These are phyloP conservation scores for Apiospora saccharicola DNA, from an alignment of 2,329 filamentous ascomycete genomes.

Conservation along the genomic window DNA sequence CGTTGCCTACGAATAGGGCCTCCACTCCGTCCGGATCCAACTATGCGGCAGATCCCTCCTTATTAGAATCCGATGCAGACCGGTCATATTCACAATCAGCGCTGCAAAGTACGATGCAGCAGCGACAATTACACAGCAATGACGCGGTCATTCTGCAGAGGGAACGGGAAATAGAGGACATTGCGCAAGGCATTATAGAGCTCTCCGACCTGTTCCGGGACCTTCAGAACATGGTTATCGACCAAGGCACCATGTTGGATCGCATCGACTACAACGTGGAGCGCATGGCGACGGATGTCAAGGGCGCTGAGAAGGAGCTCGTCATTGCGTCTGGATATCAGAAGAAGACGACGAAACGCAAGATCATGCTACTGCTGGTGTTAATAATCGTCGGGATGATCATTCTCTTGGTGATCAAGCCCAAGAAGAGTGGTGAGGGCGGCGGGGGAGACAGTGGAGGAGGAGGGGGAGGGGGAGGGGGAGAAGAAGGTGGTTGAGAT, in stretches of 20 bases:
- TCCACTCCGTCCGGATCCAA: conserved; percentile 56
- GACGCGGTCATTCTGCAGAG: conserved; percentile 88
- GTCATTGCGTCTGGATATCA: conserved; percentile 90
- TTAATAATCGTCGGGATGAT: conserved; percentile 87
- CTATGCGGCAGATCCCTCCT: conserved; percentile 81
- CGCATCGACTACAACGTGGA: conserved; percentile 99
- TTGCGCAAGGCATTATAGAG: conserved; percentile 97
- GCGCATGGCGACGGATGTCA: conserved; percentile 91
- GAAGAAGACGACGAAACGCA: conserved; percentile 85
- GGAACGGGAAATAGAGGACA: conserved; percentile 96
- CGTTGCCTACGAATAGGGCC: conserved; percentile 59
- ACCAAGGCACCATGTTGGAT: conserved; percentile 89
- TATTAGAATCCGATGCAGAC: conserved; percentile 94
- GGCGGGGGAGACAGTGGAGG: conserved; percentile 32
- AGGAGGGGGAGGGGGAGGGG: conserved; percentile 25
- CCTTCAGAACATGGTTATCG: conserved; percentile 92
- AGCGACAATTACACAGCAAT: conserved; percentile 69
- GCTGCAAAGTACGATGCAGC: conserved; percentile 77
- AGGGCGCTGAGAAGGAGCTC: conserved; percentile 90
- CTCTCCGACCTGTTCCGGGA: conserved; percentile 96
- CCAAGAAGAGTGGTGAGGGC: conserved; percentile 57
- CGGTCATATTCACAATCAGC: conserved; percentile 90
- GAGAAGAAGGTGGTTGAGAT: conserved; percentile 21
- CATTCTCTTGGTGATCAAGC: conserved; percentile 83
- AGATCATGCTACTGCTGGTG: conserved; percentile 88